Evolutionary conservation across 225 moss, liverwort and hornwort genomes (phyloP).

Genomic region (Lunularia cruciata): DNA sequence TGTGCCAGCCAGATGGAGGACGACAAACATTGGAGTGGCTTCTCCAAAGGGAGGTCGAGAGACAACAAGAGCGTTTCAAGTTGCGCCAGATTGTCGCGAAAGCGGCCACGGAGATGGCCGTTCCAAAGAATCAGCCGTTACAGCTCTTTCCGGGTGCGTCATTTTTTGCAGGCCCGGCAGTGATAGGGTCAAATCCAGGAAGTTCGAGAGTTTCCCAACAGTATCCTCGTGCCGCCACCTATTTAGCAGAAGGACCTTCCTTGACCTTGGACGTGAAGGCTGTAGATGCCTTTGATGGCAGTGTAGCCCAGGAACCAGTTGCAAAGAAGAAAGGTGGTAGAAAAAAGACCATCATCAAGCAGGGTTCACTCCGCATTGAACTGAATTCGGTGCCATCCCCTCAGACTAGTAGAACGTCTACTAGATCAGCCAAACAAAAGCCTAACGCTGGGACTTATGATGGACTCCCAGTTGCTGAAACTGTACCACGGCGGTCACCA

Average conservation of each 20-base stretch:
- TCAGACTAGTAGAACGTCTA: slow-evolving; percentile 26
- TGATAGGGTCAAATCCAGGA: slow-evolving; percentile 7
- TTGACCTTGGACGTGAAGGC: slow-evolving; percentile 21
- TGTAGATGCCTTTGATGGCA: not conserved
- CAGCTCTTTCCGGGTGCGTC: slow-evolving; percentile 30
- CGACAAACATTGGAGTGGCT: slow-evolving; percentile 49
- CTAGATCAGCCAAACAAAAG: slow-evolving; percentile 37
- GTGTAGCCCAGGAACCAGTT: slow-evolving; percentile 18
- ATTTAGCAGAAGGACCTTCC: slow-evolving; percentile 7
- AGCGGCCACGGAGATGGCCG: slow-evolving; percentile 17
- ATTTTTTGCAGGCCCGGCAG: not conserved
- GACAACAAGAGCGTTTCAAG: slow-evolving; percentile 36
- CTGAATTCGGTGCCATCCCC: slow-evolving; percentile 36
- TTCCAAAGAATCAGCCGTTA: slow-evolving; percentile 8
- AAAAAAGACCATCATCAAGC: slow-evolving; percentile 39
- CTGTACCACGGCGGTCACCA: slow-evolving; percentile 43
- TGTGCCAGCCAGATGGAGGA: slow-evolving; percentile 44
- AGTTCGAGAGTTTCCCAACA: not conserved
- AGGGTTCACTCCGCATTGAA: slow-evolving; percentile 42
- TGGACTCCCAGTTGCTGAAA: slow-evolving; percentile 4
- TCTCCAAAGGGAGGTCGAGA: slow-evolving; percentile 46
- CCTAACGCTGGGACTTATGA: slow-evolving; percentile 5
- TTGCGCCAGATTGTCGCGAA: slow-evolving; percentile 15
- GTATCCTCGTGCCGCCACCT: not conserved
- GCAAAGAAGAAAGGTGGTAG: slow-evolving; percentile 32